A percentile compares a stretch with the other conserved stretches of the same genome.
Evolutionary conservation across 2,329 filamentous ascomycete genomes (phyloP).

Genomic region (Hortaea werneckii): DNA sequence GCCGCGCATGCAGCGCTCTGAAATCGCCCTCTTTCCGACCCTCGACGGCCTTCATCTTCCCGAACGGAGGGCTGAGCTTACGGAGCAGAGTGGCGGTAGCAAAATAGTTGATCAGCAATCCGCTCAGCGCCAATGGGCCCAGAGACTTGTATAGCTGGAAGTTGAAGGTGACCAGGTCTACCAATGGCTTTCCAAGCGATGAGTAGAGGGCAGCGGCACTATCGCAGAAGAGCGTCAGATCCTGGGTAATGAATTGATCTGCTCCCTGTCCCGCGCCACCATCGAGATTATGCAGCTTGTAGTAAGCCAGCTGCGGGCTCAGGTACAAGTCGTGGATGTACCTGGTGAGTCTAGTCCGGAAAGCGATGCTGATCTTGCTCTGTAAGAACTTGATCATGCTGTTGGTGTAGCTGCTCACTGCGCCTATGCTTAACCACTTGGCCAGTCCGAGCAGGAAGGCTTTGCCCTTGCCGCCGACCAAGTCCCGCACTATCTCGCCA

Average conservation of each 20-base stretch:
- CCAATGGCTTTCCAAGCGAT: constrained; percentile 90
- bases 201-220: constrained; percentile 89
- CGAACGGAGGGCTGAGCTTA: constrained; percentile 85
- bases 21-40: constrained; percentile 94
- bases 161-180: constrained; percentile 97
- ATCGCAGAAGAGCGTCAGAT: constrained; percentile 89
- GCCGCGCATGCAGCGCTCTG: constrained; percentile 73
- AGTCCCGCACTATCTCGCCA: constrained; percentile 88
- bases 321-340: constrained; percentile 97
- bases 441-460: constrained; percentile 78
- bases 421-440: constrained; percentile 93
- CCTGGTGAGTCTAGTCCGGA: constrained; percentile 83
- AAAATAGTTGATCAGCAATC: constrained; percentile 86
- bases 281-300: constrained; percentile 86
- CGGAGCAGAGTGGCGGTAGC: constrained; percentile 83
- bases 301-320: constrained; percentile 90
- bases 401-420: constrained; percentile 92
- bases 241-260: constrained; percentile 96
- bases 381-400: constrained; percentile 98
- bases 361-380: constrained; percentile 95
- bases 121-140: constrained; percentile 76
- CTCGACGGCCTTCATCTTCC: constrained; percentile 92
- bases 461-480: constrained; percentile 89
- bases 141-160: constrained; percentile 91
- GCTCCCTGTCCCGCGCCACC: constrained; percentile 85